Evolutionary conservation across 768 basidiomycete genomes (phyloP).

Genomic region (Pleurotus ostreatus): DNA sequence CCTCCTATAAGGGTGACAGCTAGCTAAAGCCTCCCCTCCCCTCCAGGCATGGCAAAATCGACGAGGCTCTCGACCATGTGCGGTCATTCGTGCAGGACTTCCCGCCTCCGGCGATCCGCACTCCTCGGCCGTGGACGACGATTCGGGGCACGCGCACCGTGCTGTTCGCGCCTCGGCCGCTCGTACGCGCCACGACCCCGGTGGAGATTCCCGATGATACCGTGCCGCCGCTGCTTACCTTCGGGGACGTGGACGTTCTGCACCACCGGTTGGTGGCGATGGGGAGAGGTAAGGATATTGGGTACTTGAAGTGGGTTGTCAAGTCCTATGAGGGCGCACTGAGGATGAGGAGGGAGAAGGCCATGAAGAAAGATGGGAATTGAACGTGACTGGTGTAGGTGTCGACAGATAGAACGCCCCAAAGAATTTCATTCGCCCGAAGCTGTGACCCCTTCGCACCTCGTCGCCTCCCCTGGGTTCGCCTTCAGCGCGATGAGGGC

Average conservation of each 20-base stretch:
- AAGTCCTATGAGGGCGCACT: conserved; percentile 72
- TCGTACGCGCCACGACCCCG: conserved; percentile 65
- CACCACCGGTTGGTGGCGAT: conserved; percentile 65
- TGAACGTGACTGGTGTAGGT: no score
- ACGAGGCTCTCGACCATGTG: conserved; percentile 53
- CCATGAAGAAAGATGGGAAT: conserved; percentile 26
- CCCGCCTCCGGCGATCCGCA: conserved; percentile 50
- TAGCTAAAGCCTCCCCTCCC: neutral
- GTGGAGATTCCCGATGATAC: conserved; percentile 66
- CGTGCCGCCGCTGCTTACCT: conserved; percentile 77
- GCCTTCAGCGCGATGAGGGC: no score
- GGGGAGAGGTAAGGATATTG: conserved; percentile 43
- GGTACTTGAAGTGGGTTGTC: conserved; percentile 68
- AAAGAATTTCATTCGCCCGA: no score
- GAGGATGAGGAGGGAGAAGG: conserved; percentile 51
- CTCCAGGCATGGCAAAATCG: conserved; percentile 42
- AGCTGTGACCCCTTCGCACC: no score
- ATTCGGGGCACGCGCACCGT: conserved; percentile 57
- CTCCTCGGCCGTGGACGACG: conserved; percentile 35
- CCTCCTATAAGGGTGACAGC: no score
- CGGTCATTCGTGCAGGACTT: conserved; percentile 61
- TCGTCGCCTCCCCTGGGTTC: no score
- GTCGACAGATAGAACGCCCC: no score
- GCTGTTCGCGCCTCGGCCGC: conserved; percentile 52
- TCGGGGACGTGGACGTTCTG: conserved; percentile 72